Evolutionary conservation across 2,329 filamentous ascomycete genomes (phyloP).

Genomic region (Nothopassalora personata): DNA sequence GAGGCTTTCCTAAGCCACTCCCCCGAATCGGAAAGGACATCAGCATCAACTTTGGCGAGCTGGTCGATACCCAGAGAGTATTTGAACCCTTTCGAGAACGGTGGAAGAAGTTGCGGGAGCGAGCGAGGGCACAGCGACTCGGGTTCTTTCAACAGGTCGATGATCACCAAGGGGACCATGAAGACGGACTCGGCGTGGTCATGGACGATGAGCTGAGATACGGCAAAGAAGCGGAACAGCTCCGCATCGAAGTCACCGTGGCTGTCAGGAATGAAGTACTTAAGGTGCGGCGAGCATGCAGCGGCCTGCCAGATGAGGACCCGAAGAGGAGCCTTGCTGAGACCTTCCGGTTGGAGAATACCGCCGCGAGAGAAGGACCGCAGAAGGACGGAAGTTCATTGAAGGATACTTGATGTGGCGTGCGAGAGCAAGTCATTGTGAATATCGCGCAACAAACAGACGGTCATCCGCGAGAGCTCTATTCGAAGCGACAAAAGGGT

Average conservation of each 20-base stretch:
- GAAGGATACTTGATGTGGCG: conserved; percentile 46
- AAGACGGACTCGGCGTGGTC: conserved; percentile 50
- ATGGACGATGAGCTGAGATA: conserved; percentile 63
- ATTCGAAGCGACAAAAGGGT: too few relatives aligned
- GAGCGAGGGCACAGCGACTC: conserved; percentile 42
- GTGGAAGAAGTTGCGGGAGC: conserved; percentile 65
- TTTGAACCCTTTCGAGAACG: conserved; percentile 72
- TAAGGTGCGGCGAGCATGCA: conserved; percentile 61
- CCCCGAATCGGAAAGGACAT: conserved; percentile 69
- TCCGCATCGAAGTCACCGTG: conserved; percentile 74
- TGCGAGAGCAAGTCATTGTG: too few relatives aligned
- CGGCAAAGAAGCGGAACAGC: conserved; percentile 66
- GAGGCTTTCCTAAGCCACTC: conserved; percentile 72
- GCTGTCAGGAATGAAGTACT: conserved; percentile 74
- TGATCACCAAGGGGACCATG: background rate
- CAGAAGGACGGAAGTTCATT: conserved; percentile 59
- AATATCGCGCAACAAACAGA: too few relatives aligned
- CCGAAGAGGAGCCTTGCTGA: conserved; percentile 70
- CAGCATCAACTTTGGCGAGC: conserved; percentile 71
- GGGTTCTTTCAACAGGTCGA: conserved; percentile 21
- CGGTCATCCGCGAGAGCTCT: too few relatives aligned
- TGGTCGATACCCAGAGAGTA: conserved; percentile 63
- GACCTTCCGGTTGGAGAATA: conserved; percentile 65
- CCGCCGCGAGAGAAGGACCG: conserved; percentile 47
- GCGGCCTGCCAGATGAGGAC: conserved; percentile 76